Evolutionary conservation across 1,284 basidiomycete species (phyloP), one percentile per base, ranked within the genome.

Genomic region (Bondarzewia mesenterica): DNA sequence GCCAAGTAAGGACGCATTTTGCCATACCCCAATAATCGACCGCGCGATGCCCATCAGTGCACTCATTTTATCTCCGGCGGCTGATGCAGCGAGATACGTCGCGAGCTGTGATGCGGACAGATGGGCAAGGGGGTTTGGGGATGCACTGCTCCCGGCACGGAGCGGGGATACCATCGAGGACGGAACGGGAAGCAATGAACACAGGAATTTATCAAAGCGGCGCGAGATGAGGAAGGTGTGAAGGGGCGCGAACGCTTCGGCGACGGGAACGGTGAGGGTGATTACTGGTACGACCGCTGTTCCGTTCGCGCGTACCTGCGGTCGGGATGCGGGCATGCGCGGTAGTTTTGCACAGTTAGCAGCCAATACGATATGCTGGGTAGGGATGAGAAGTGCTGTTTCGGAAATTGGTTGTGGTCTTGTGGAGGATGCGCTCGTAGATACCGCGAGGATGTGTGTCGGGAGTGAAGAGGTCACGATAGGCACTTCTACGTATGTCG

Each of bases 21-120:
- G 73, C 86, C 86, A 89, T 15, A 88, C 69, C 46, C 81, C 82
- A 57, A 82, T 85, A 29, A 85, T 72, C 56, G 78, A 75, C n/a
- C 76, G 72, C 2, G 78, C 75, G 52, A 77, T 72, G n/a, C 69
- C 67, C 38, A 74, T 74, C 14, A 85, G 67, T 0, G 67, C 71
- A 44, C 70, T 67, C 52, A 78, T 65, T 51, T 68, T 71, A 35
- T 63, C 61, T 7, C 70, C 63, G 2, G 70, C 67, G 15, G 71
- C 65, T 53, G 69, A 57, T 10, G 59, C 71, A 22, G 78, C 50
- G 42, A 68, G 69, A 58, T 76, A 75, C 3, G 67, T 54, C 3
- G 80, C 77, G 36, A 82, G 71, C 45, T 71, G 70, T 57, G 78
- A 56, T 26, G 66, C 62, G 16, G 75, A 76, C 16, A 67, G 60